A percentile compares a stretch with the other conserved stretches of the same genome.
phyloP scores from a whole-genome alignment of 306 rosid genomes.

The Boehmeria nivea region DNA sequence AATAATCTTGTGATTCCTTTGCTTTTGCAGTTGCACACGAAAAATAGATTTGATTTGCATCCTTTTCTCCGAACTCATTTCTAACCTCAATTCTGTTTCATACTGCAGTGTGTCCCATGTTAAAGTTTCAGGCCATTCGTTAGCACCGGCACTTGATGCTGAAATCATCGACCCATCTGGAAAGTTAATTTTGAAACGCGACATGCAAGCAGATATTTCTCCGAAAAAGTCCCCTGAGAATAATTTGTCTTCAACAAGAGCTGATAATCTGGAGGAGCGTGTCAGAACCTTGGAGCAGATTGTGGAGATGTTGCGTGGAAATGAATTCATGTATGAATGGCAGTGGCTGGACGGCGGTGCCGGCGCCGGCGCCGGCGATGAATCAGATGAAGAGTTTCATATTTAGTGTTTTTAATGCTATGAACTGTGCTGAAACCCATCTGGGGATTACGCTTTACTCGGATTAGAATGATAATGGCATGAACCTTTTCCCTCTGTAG shows the following conservation, averaged over 20 bases:
- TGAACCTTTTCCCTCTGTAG: neutral
- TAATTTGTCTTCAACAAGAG: conserved; percentile 9
- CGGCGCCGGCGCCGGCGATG: conserved; percentile 51
- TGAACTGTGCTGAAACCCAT: neutral
- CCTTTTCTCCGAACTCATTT: neutral
- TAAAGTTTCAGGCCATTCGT: conserved; percentile 50
- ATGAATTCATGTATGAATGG: conserved; percentile 27
- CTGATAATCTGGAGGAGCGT: conserved; percentile 17
- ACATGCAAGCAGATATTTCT: conserved; percentile 21
- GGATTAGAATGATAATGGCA: neutral
- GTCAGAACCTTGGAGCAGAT: conserved; percentile 28
- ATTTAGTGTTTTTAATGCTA: conserved; percentile 19
- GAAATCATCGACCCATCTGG: conserved; percentile 56
- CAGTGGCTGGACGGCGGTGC: too few species aligned
- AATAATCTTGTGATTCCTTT: too few species aligned
- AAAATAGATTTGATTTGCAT: too few species aligned
- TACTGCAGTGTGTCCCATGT: conserved; percentile 70
- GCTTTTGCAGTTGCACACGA: too few species aligned
- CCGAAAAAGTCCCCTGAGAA: conserved; percentile 22
- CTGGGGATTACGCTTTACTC: neutral
- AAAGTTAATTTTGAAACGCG: conserved; percentile 44
- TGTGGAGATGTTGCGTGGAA: conserved; percentile 32
- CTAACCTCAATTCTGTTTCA: neutral
- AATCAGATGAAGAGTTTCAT: conserved; percentile 39
- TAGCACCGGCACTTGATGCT: conserved; percentile 57